A percentile compares a stretch with the other conserved stretches of the same genome.
These are phyloP conservation scores for Russula brevipes DNA, from an alignment of 768 basidiomycete genomes.

Conservation along the genomic window DNA sequence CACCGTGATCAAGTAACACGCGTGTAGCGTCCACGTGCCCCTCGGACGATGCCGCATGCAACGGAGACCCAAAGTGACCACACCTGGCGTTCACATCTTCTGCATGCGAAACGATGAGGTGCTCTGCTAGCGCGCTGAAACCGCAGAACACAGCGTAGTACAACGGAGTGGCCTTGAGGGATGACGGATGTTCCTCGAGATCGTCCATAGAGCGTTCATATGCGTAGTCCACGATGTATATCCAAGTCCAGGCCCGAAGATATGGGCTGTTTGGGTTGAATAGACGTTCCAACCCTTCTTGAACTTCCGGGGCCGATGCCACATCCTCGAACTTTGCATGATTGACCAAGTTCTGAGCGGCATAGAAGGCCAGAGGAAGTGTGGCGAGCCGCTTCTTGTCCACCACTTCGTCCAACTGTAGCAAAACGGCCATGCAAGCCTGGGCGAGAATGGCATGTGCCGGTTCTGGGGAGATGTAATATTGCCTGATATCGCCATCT, in stretches of 20 bases:
- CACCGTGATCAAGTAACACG: no score
- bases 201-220: neutral
- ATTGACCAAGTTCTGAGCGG: neutral
- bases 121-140: neutral
- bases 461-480: neutral
- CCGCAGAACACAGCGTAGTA: conserved; percentile 2
- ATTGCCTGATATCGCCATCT: neutral
- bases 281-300: neutral
- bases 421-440: no score
- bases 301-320: neutral
- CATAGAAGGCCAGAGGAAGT: neutral
- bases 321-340: neutral
- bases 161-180: neutral
- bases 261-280: neutral
- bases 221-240: neutral
- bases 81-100: no score
- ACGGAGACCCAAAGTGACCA: no score
- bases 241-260: neutral
- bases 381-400: no score
- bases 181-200: neutral
- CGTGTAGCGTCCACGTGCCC: no score
- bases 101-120: no score
- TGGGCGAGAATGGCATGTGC: neutral
- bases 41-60: no score
- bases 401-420: no score